phyloP scores from a whole-genome alignment of 257 asterid species.

The Ajuga chamaepitys region DNA sequence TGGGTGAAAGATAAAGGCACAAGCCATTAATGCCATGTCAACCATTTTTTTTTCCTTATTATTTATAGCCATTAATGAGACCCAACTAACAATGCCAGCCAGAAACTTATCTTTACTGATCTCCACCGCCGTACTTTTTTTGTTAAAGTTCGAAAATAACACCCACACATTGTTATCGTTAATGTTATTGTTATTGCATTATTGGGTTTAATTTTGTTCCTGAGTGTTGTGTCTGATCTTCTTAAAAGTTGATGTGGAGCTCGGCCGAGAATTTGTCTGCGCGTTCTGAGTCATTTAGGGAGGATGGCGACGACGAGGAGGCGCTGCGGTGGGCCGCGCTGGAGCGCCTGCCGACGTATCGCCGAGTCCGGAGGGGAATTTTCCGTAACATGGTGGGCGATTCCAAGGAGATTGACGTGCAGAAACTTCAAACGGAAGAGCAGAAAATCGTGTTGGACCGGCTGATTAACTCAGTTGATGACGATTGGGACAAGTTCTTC shows the following conservation, averaged over 20 bases:
- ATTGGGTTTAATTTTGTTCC: not conserved
- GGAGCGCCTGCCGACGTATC: conserved; percentile 89
- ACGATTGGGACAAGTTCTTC: conserved; percentile 84
- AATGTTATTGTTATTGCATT: too few relatives aligned
- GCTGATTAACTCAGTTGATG: conserved; percentile 55
- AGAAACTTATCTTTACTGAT: conserved; percentile 23
- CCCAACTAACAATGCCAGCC: conserved; percentile 47
- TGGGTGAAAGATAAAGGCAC: not conserved
- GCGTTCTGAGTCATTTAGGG: conserved; percentile 81
- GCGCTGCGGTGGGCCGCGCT: conserved; percentile 97
- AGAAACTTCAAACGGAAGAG: conserved; percentile 50
- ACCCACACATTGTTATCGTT: not conserved
- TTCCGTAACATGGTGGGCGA: conserved; percentile 74
- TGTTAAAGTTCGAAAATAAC: not conserved
- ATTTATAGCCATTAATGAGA: conserved; percentile 22
- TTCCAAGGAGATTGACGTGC: conserved; percentile 59
- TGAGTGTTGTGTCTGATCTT: not conserved
- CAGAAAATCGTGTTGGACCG: conserved; percentile 65
- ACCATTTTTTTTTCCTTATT: conserved; percentile 12
- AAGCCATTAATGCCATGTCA: conserved; percentile 27
- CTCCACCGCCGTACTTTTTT: conserved; percentile 23
- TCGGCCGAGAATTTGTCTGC: conserved; percentile 81
- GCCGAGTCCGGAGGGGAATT: conserved; percentile 72
- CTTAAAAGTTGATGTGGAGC: conserved; percentile 57
- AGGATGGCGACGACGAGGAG: conserved; percentile 90